Conservation (phyloP, 495 filamentous ascomycete genomes). For the Penicillium roqueforti region DNA sequence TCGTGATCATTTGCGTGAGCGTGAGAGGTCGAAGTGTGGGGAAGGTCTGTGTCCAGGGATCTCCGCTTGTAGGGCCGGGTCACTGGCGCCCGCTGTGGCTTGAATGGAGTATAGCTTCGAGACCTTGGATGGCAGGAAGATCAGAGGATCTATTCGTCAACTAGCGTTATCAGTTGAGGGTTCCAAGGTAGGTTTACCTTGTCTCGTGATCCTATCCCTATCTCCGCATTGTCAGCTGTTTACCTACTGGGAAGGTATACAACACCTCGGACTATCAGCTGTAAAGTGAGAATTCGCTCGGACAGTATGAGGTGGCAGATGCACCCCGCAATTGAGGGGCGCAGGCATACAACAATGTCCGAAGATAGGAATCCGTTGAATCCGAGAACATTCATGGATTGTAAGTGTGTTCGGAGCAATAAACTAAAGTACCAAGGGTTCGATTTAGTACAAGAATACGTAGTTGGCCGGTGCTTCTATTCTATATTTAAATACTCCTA, state of each 20-base stretch:
- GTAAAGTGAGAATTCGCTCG: constrained; percentile 6
- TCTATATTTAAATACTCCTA: no score
- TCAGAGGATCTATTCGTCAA: neutral
- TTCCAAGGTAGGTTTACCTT: neutral
- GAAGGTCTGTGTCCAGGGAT: neutral
- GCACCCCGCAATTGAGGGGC: constrained; percentile 24
- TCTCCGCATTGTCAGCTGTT: neutral
- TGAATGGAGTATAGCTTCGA: neutral
- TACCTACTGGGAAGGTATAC: neutral
- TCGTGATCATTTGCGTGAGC: constrained; percentile 8
- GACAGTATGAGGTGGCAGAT: constrained; percentile 20
- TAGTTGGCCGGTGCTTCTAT: neutral
- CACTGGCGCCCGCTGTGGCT: constrained; percentile 8
- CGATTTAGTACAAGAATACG: neutral
- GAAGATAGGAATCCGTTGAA: neutral
- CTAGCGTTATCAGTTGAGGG: neutral
- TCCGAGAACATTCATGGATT: neutral
- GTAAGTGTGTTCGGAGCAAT: neutral
- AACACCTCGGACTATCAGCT: neutral
- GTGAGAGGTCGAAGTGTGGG: constrained; percentile 9
- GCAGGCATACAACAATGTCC: neutral
- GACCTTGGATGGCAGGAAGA: neutral
- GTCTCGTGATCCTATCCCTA: constrained; percentile 4
- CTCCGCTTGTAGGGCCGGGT: constrained; percentile 1
- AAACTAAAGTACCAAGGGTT: neutral